Evolutionary conservation across 169 alveolate genomes (phyloP), one percentile per base, ranked within the genome.

Genomic region (Plasmodium sp.): DNA sequence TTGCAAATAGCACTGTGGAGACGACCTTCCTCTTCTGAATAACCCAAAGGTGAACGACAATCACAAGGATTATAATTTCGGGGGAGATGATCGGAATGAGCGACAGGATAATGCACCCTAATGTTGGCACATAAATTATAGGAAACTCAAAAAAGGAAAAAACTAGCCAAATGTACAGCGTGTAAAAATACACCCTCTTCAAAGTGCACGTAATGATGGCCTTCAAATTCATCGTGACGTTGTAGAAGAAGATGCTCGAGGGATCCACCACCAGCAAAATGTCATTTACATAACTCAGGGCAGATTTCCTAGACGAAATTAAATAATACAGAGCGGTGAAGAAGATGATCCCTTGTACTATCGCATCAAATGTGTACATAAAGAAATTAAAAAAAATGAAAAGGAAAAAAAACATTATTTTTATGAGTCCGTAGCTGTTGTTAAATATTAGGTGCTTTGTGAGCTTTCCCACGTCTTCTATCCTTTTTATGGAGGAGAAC

Each of bases 81-180:
- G 96, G 96, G 2, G 96, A 93, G 27, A 95, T 83, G 10, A 95
- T 62, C 9, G 97, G 97, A 5, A 95, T 91, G 5, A 95, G 92
- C 3, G 97, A 95, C 10, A 95, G 81, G 75, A 95, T 93, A 9
- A 86, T 85, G 43, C 96, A 84, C 6, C 79, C 67, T n/a, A 95
- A 93, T 16, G 97, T 95, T 16, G 97, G 97, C 27, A 95, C 97
- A 75, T 88, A 95, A 33, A 95, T 95, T 12, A 95, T 94, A n/a
- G 97, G 97, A 62, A 95, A 90, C 41, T 93, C 93, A 33, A 93
- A 84, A 92, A 84, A 83, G 45, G 92, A 93, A 85, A 92, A 95
- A 16, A 91, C 83, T 81, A 84, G 39, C 97, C 97, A 95, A 80
- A 95, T 95, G 81, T 90, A 95, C 39, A 95, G 41, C 36, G 96